phyloP scores from a whole-genome alignment of 805 yeast species.

The Starmerella sp. region DNA sequence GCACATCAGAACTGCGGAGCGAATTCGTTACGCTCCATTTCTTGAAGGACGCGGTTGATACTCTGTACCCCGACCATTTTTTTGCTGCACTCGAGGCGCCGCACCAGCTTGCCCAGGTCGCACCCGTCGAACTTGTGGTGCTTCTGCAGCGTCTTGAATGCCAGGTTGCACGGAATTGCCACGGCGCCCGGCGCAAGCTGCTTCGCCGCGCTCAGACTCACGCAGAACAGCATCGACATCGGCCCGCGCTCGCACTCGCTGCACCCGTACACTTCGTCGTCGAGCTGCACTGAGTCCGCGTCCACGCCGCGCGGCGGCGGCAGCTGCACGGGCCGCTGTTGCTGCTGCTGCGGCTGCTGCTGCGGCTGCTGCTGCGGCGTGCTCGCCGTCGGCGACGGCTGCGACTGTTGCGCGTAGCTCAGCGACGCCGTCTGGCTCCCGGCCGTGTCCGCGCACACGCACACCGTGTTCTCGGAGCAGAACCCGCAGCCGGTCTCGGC shows the following conservation, averaged over 20 bases:
- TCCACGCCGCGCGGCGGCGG: background rate
- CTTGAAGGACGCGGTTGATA: slow-evolving; percentile 23
- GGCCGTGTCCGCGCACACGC: slow-evolving; percentile 45
- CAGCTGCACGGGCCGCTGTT: background rate
- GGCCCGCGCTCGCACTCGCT: slow-evolving; percentile 36
- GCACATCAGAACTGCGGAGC: background rate
- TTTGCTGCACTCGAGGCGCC: slow-evolving; percentile 17
- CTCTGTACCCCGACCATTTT: slow-evolving; percentile 25
- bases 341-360: background rate
- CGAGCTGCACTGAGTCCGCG: background rate
- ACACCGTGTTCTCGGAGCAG: slow-evolving; percentile 78
- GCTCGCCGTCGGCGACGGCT: background rate
- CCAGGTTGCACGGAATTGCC: slow-evolving; percentile 68
- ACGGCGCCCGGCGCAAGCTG: slow-evolving; percentile 27
- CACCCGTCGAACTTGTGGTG: slow-evolving; percentile 33
- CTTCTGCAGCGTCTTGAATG: slow-evolving; percentile 66
- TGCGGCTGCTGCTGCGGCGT: background rate
- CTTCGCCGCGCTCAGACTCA: slow-evolving; percentile 28
- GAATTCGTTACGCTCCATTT: slow-evolving; percentile 12
- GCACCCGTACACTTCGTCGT: slow-evolving; percentile 50
- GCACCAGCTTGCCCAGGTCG: slow-evolving; percentile 21
- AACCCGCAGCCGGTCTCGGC: slow-evolving; percentile 69
- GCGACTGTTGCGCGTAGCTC: background rate
- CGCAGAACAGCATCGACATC: slow-evolving; percentile 71
- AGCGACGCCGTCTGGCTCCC: background rate